Percentiles rank a stretch among this genome's conserved stretches.
phyloP scores from a whole-genome alignment of 1,284 basidiomycete genomes.

The Trichosporon sp. region DNA sequence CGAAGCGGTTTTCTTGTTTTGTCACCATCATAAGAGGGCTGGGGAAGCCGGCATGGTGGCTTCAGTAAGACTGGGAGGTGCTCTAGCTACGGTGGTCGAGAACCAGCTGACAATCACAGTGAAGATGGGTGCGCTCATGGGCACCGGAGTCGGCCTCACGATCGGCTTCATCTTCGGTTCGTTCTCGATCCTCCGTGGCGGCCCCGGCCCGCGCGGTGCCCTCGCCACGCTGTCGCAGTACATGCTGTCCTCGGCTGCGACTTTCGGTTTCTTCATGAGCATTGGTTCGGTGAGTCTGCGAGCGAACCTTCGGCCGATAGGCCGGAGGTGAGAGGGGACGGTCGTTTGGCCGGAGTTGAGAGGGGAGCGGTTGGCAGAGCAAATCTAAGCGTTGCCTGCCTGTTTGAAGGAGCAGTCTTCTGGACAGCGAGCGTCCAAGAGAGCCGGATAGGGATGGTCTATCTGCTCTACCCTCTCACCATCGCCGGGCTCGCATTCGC shows the following conservation, averaged over 20 bases:
- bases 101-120: conserved; percentile 25
- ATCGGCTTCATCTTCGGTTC: conserved; percentile 82
- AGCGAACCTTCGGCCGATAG: too few species aligned
- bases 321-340: background rate
- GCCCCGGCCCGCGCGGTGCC: conserved; percentile 77
- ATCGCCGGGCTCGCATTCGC: too few species aligned
- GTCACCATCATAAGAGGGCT: too few species aligned
- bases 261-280: conserved; percentile 49
- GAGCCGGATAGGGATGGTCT: too few species aligned
- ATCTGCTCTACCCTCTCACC: too few species aligned
- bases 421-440: too few species aligned
- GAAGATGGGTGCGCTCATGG: conserved; percentile 91
- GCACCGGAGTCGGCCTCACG: conserved; percentile 77
- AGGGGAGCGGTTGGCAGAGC: background rate
- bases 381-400: too few species aligned
- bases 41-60: too few species aligned
- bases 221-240: conserved; percentile 86
- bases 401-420: too few species aligned
- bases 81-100: too few species aligned
- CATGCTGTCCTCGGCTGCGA: conserved; percentile 62
- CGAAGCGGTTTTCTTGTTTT: too few species aligned
- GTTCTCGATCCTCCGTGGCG: conserved; percentile 77
- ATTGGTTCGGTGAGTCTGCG: conserved; percentile 44
- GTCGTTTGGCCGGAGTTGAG: background rate
- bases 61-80: too few species aligned